Conservation (phyloP, 2,329 filamentous ascomycete species). For the Aspergillus brunneoviolaceus region DNA sequence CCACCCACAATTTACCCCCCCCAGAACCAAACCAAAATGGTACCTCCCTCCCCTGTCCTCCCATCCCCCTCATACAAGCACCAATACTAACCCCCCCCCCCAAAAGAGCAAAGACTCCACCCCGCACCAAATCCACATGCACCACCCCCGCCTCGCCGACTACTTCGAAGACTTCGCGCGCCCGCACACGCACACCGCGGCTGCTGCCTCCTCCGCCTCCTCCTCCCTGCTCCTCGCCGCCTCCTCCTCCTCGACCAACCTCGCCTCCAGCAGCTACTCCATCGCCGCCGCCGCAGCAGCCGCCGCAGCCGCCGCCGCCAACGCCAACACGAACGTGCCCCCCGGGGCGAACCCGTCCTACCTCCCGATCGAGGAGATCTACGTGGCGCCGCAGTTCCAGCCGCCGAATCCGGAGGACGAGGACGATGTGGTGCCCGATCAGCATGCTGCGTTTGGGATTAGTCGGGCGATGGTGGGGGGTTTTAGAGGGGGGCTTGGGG, state of each 20-base stretch:
- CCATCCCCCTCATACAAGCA: neutral
- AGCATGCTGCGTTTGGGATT: slow-evolving; percentile 67
- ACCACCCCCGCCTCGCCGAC: slow-evolving; percentile 49
- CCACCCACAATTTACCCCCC: neutral
- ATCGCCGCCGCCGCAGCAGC: slow-evolving; percentile 30
- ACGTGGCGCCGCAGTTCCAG: slow-evolving; percentile 60
- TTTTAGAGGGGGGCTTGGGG: slow-evolving; percentile 35
- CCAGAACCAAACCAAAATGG: slow-evolving; percentile 25
- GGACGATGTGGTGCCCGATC: slow-evolving; percentile 66
- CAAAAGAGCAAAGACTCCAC: slow-evolving; percentile 51
- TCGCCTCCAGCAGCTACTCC: slow-evolving; percentile 17
- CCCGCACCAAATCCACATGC: slow-evolving; percentile 50
- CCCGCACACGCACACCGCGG: slow-evolving; percentile 37
- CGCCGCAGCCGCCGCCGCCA: slow-evolving; percentile 31
- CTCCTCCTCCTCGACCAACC: slow-evolving; percentile 7
- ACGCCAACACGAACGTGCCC: slow-evolving; percentile 19
- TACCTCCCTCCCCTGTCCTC: neutral
- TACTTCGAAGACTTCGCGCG: slow-evolving; percentile 53
- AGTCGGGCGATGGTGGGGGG: slow-evolving; percentile 59
- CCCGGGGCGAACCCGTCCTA: slow-evolving; percentile 41
- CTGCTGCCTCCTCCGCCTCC: slow-evolving; percentile 1
- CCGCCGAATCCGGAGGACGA: slow-evolving; percentile 66
- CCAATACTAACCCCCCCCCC: slow-evolving; percentile 6
- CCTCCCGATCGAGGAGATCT: slow-evolving; percentile 60
- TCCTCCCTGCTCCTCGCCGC: slow-evolving; percentile 8